Conservation (phyloP, 768 basidiomycete species). For the Boletus barrowsii region DNA sequence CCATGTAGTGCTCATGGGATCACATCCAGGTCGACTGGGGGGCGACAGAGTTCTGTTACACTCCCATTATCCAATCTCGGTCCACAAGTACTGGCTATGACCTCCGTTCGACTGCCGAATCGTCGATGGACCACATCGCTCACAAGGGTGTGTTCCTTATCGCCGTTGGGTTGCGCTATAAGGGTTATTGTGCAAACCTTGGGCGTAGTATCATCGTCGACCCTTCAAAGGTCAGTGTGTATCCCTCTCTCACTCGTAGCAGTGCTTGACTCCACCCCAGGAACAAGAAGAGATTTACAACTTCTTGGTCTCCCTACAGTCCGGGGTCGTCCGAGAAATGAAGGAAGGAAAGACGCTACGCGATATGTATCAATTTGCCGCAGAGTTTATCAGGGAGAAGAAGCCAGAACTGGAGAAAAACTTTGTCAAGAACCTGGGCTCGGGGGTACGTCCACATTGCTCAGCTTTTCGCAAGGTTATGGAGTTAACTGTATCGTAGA, state of each 20-base stretch:
- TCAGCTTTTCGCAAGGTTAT: background rate
- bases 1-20: conserved; percentile 5
- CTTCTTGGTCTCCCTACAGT: conserved; percentile 73
- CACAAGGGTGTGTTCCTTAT: conserved; percentile 87
- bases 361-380: conserved; percentile 79
- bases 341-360: conserved; percentile 74
- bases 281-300: conserved; percentile 89
- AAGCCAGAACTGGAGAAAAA: conserved; percentile 78
- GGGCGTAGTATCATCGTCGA: conserved; percentile 95
- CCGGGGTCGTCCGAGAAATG: conserved; percentile 69
- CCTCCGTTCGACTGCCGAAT: conserved; percentile 81
- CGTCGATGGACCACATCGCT: conserved; percentile 77
- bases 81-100: conserved; percentile 84
- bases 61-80: conserved; percentile 93
- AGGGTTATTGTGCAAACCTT: conserved; percentile 88
- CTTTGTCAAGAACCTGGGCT: conserved; percentile 88
- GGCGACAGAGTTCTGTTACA: conserved; percentile 91
- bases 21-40: conserved; percentile 74
- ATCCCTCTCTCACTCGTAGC: background rate
- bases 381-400: conserved; percentile 69
- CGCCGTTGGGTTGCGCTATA: conserved; percentile 87
- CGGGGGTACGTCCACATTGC: conserved; percentile 57
- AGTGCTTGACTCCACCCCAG: conserved; percentile 38
- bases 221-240: conserved; percentile 65
- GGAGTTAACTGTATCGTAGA: conserved; percentile 46